A percentile compares a stretch with the other conserved stretches of the same genome.
These are phyloP conservation scores for Agastache rugosa DNA, from an alignment of 257 asterid genomes.

Conservation along the genomic window DNA sequence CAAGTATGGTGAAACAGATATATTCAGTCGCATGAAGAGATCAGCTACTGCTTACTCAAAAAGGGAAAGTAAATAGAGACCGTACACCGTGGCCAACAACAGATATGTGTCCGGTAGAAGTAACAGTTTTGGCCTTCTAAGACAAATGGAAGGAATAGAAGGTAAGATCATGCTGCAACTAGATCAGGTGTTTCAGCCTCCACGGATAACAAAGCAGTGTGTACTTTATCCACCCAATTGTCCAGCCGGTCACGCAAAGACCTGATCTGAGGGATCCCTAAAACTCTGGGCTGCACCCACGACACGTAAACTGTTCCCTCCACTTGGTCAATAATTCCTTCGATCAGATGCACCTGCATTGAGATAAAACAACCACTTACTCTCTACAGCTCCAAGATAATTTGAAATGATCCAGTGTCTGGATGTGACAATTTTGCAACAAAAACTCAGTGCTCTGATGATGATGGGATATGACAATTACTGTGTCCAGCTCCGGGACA, in stretches of 20 bases:
- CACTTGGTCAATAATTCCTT: conserved; percentile 94
- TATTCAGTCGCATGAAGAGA: conserved; percentile 24
- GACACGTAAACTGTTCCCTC: conserved; percentile 89
- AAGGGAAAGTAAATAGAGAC: conserved; percentile 26
- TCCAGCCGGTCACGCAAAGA: conserved; percentile 84
- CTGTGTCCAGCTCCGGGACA: background rate
- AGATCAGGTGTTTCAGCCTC: conserved; percentile 98
- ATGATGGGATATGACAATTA: background rate
- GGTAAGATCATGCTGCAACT: conserved; percentile 65
- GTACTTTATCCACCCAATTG: conserved; percentile 88
- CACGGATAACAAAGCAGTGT: conserved; percentile 83
- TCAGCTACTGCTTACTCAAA: conserved; percentile 28
- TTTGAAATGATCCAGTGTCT: background rate
- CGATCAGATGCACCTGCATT: conserved; percentile 86
- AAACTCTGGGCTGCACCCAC: conserved; percentile 97
- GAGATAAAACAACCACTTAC: conserved; percentile 21
- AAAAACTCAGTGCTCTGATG: background rate
- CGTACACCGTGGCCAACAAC: conserved; percentile 31
- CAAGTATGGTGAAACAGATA: conserved; percentile 28
- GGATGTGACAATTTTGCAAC: background rate
- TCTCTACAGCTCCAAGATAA: background rate
- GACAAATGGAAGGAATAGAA: conserved; percentile 28
- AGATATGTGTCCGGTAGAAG: conserved; percentile 18
- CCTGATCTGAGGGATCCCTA: conserved; percentile 85
- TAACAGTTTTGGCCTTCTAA: conserved; percentile 35